These are phyloP conservation scores for Phalaenopsis hybrid DNA, from an alignment of 116 monocot species.

Conservation along the genomic window DNA sequence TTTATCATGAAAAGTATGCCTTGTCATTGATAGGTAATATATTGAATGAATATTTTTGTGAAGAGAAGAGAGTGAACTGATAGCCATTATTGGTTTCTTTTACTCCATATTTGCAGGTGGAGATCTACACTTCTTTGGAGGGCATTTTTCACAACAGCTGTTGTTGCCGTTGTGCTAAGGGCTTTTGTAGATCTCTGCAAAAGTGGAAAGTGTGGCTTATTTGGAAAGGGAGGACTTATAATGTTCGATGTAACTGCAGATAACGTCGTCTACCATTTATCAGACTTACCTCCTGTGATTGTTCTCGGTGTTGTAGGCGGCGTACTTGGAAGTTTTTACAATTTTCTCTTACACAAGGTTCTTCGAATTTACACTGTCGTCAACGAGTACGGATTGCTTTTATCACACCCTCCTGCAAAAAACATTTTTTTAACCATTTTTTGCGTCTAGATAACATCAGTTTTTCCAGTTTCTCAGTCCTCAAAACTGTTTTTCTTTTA, in stretches of 20 bases:
- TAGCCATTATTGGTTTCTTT: background rate
- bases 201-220: conserved; percentile 75
- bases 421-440: background rate
- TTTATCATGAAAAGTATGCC: background rate
- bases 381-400: conserved; percentile 52
- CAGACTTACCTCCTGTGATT: conserved; percentile 50
- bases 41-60: no score
- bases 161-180: conserved; percentile 76
- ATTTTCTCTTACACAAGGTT: conserved; percentile 58
- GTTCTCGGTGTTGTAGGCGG: conserved; percentile 68
- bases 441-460: no score
- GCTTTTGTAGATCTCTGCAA: conserved; percentile 52
- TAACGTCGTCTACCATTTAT: conserved; percentile 32
- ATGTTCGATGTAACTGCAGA: conserved; percentile 74
- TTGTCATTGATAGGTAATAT: no score
- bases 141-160: conserved; percentile 86
- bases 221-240: conserved; percentile 78
- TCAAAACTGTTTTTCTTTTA: background rate
- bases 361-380: conserved; percentile 63
- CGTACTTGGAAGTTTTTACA: conserved; percentile 68
- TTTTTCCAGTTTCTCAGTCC: background rate
- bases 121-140: conserved; percentile 86
- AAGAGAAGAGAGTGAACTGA: background rate
- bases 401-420: background rate
- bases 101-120: conserved; percentile 46